These are phyloP conservation scores for Nannochloropsis salina DNA, from an alignment of 108 stramenopile species.

Conservation along the genomic window DNA sequence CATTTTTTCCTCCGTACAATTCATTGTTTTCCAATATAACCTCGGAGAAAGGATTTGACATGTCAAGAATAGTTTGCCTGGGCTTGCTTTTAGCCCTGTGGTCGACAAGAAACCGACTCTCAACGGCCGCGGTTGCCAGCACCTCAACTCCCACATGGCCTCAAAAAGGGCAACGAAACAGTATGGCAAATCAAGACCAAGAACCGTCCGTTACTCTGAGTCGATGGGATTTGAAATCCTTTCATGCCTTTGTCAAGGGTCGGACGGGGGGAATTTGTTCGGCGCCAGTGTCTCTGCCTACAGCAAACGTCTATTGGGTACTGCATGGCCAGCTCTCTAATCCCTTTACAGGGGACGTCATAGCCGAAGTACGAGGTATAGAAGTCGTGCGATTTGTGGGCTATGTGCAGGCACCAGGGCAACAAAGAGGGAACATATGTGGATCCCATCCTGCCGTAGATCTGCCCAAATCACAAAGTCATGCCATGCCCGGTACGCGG, in stretches of 20 bases:
- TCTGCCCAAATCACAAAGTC: background rate
- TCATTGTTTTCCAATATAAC: too few species aligned
- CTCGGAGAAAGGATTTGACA: too few species aligned
- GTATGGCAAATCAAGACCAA: too few species aligned
- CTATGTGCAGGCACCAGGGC: background rate
- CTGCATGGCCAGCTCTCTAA: background rate
- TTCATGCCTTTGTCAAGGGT: background rate
- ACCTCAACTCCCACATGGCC: too few species aligned
- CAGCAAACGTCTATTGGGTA: background rate
- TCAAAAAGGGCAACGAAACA: background rate
- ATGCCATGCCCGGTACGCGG: constrained; percentile 1
- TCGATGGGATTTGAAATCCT: background rate
- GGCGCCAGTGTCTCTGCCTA: background rate
- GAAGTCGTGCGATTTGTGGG: background rate
- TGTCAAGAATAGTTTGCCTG: too few species aligned
- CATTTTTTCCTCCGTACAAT: too few species aligned
- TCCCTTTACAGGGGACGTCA: constrained; percentile 15
- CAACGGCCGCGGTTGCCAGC: too few species aligned
- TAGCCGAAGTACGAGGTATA: background rate
- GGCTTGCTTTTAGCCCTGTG: too few species aligned
- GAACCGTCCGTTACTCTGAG: background rate
- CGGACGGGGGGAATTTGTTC: constrained; percentile 10
- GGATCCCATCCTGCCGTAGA: too few species aligned
- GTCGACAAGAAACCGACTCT: too few species aligned
- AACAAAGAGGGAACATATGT: too few species aligned